These are phyloP conservation scores for Saccharomycopsis phalli DNA, from an alignment of 1,139 yeast species.

Conservation along the genomic window DNA sequence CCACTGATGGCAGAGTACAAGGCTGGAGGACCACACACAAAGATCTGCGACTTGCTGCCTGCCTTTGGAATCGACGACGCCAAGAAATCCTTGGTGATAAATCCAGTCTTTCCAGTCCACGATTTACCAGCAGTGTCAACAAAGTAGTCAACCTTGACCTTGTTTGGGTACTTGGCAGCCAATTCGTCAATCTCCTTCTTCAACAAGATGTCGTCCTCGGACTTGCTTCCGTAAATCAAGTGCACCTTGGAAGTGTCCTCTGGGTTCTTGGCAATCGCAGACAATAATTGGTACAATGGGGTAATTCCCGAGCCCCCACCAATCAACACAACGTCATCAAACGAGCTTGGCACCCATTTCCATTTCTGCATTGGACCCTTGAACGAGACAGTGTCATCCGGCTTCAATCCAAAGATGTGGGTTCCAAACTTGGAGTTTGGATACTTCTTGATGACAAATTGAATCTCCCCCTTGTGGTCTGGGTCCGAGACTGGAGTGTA, in stretches of 20 bases:
- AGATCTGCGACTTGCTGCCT: slow-evolving; percentile 55
- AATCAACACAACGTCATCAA: slow-evolving; percentile 67
- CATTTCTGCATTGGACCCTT: slow-evolving; percentile 94
- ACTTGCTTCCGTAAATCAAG: slow-evolving; percentile 70
- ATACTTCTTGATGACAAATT: slow-evolving; percentile 78
- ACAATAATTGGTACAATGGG: slow-evolving; percentile 81
- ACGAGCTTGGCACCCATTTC: slow-evolving; percentile 85
- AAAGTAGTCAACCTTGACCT: slow-evolving; percentile 69
- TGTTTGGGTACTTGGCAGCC: slow-evolving; percentile 60
- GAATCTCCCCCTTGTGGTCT: slow-evolving; percentile 63
- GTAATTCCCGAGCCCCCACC: slow-evolving; percentile 98
- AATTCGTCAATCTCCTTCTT: slow-evolving; percentile 65
- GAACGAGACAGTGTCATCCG: slow-evolving; percentile 68
- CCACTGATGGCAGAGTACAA: slow-evolving; percentile 83
- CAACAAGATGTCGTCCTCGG: slow-evolving; percentile 70
- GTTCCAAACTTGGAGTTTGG: slow-evolving; percentile 76
- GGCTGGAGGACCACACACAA: slow-evolving; percentile 91
- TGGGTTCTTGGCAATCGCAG: slow-evolving; percentile 62
- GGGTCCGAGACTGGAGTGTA: slow-evolving; percentile 85
- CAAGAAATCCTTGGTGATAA: slow-evolving; percentile 63
- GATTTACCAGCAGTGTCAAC: slow-evolving; percentile 56
- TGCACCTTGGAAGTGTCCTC: slow-evolving; percentile 77
- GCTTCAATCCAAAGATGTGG: slow-evolving; percentile 64
- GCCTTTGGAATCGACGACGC: slow-evolving; percentile 48
- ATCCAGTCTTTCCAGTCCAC: slow-evolving; percentile 50